These are phyloP conservation scores for Macadamia integrifolia DNA, from an alignment of 164 flowering plant species.

Conservation along the genomic window DNA sequence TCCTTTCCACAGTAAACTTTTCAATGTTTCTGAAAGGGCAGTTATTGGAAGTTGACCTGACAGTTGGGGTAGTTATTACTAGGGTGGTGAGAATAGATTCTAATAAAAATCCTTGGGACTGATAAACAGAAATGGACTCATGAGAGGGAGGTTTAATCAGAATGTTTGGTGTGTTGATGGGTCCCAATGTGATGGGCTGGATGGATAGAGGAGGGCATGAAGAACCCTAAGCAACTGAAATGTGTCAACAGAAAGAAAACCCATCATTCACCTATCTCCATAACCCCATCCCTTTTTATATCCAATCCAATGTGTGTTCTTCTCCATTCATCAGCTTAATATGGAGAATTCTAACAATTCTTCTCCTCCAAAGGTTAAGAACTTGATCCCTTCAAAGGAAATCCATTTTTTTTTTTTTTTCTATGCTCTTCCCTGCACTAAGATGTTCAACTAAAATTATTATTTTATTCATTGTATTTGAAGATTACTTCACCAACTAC, in stretches of 20 bases:
- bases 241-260: constrained; percentile 26
- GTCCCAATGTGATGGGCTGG: not conserved
- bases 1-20: too few relatives aligned
- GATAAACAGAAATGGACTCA: not conserved
- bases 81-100: not conserved
- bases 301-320: not conserved
- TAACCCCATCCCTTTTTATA: constrained; percentile 6
- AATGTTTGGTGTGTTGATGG: constrained; percentile 29
- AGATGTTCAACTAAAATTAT: not conserved
- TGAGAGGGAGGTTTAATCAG: constrained; percentile 50
- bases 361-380: constrained; percentile 24
- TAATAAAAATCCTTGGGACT: too few relatives aligned
- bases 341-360: constrained; percentile 5
- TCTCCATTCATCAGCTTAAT: not conserved
- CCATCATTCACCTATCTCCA: not conserved
- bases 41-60: not conserved
- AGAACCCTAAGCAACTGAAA: constrained; percentile 13
- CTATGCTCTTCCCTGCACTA: not conserved
- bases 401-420: too few relatives aligned
- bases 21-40: not conserved
- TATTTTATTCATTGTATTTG: too few relatives aligned
- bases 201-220: constrained; percentile 1
- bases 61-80: not conserved
- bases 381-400: not conserved
- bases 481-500: not conserved